Conservation (phyloP, 768 basidiomycete genomes). For the Lactarius quietus region DNA sequence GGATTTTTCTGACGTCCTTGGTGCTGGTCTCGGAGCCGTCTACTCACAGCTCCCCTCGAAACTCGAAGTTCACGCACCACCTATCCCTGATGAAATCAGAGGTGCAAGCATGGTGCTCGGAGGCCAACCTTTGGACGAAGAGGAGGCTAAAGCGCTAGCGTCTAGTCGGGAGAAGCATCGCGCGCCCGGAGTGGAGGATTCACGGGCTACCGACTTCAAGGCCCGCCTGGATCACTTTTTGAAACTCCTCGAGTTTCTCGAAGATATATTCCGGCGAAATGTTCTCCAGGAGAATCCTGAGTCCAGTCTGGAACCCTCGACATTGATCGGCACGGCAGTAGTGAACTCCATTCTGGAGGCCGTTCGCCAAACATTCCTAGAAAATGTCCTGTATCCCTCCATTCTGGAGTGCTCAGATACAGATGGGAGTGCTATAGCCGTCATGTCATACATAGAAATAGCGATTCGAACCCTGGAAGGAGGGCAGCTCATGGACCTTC, state of each 20-base stretch:
- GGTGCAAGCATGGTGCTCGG: constrained; percentile 72
- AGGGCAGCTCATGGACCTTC: constrained; percentile 62
- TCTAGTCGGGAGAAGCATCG: constrained; percentile 48
- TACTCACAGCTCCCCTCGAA: constrained; percentile 90
- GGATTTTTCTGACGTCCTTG: constrained; percentile 98
- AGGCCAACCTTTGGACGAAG: constrained; percentile 50
- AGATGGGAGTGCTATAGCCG: constrained; percentile 95
- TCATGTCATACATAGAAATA: constrained; percentile 92
- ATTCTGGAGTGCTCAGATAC: constrained; percentile 87
- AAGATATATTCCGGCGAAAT: constrained; percentile 81
- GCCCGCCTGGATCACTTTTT: constrained; percentile 83
- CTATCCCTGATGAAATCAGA: constrained; percentile 37
- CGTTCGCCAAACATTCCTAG: constrained; percentile 80
- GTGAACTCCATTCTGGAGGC: constrained; percentile 80
- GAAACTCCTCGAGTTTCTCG: constrained; percentile 85
- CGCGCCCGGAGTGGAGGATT: constrained; percentile 70
- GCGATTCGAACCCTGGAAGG: constrained; percentile 73
- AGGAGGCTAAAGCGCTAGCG: constrained; percentile 51
- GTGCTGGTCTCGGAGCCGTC: constrained; percentile 87
- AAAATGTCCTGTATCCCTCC: constrained; percentile 90
- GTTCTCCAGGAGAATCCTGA: constrained; percentile 37
- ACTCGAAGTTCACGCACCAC: constrained; percentile 59
- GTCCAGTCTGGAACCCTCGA: constrained; percentile 53
- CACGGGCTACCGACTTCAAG: constrained; percentile 71
- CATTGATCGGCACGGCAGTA: constrained; percentile 73